Percentiles rank a stretch among this genome's conserved stretches.
These are phyloP conservation scores for Quercus wislizeni DNA, from an alignment of 306 rosid genomes.

Conservation along the genomic window DNA sequence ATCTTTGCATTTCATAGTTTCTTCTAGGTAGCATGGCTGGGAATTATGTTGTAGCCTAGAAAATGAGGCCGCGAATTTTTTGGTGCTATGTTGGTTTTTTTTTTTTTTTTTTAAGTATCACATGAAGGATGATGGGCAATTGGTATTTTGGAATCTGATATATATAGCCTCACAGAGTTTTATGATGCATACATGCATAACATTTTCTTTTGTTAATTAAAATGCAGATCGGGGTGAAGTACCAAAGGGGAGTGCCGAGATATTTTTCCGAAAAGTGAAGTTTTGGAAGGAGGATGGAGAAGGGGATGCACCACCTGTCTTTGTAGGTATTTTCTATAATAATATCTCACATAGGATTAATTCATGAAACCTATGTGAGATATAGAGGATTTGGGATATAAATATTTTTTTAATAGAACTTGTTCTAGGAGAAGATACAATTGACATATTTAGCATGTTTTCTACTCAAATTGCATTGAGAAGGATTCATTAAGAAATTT, in stretches of 20 bases:
- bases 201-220: background rate
- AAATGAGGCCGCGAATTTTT: background rate
- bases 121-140: background rate
- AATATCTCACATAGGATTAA: background rate
- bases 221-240: conserved; percentile 86
- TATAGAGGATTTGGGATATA: no score
- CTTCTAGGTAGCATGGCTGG: no score
- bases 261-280: conserved; percentile 83
- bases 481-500: no score
- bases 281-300: conserved; percentile 88
- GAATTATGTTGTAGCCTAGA: no score
- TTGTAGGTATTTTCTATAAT: conserved; percentile 66
- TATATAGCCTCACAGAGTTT: background rate
- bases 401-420: no score
- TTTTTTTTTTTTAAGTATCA: background rate
- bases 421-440: no score
- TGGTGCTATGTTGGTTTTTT: background rate
- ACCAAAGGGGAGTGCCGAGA: conserved; percentile 80
- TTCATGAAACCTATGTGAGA: no score
- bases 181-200: background rate
- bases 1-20: background rate
- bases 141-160: background rate
- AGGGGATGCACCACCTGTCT: conserved; percentile 92
- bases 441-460: no score
- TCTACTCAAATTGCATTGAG: no score